These are phyloP conservation scores for Suillus bovinus DNA, from an alignment of 768 basidiomycete genomes.

Conservation along the genomic window DNA sequence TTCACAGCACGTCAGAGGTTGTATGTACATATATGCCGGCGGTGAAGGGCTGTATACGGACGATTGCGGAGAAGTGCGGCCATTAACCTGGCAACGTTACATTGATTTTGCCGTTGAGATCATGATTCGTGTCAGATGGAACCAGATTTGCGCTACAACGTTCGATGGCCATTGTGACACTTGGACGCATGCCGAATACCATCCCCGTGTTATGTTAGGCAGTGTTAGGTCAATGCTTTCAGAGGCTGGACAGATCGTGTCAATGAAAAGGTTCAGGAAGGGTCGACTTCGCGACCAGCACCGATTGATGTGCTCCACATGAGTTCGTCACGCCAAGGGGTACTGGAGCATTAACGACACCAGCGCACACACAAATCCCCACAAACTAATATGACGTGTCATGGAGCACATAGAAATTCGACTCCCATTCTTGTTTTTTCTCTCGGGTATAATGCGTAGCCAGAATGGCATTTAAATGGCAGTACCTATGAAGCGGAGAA, in stretches of 20 bases:
- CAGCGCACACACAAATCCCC: not conserved
- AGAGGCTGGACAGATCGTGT: not conserved
- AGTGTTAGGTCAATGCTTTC: not conserved
- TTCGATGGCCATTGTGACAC: not conserved
- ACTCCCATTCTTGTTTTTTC: not conserved
- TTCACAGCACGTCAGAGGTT: not conserved
- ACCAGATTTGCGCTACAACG: not conserved
- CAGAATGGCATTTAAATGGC: not conserved
- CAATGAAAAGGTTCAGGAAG: not conserved
- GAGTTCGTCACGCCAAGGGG: not conserved
- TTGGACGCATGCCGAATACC: not conserved
- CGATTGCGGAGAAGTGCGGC: not conserved
- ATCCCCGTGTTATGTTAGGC: not conserved
- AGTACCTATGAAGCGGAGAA: not conserved
- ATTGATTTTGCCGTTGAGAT: not conserved
- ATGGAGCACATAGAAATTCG: not conserved
- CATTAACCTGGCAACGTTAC: not conserved
- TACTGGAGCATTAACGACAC: not conserved
- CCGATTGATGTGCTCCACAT: not conserved
- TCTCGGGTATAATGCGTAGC: not conserved
- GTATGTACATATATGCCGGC: not conserved
- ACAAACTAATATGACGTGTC: constrained; percentile 1
- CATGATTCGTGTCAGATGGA: not conserved
- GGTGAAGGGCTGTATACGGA: not conserved
- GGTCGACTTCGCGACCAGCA: not conserved